Evolutionary conservation across 208 protist species (phyloP).

Genomic region (Trypanosoma caninum): DNA sequence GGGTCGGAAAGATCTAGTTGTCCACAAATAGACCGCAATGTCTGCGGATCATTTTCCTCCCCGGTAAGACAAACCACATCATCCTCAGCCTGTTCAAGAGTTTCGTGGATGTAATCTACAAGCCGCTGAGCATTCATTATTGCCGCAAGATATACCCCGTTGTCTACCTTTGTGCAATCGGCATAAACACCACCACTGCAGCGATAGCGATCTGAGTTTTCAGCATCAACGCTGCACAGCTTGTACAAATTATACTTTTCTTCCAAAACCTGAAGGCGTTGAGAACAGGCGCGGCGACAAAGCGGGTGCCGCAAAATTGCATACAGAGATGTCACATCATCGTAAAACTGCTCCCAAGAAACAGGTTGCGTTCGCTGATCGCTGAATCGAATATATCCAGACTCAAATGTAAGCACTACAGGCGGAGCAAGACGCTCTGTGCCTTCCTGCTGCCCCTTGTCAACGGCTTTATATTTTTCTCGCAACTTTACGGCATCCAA

Average conservation of each 20-base stretch:
- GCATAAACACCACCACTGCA: conserved; percentile 81
- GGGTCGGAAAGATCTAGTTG: conserved; percentile 61
- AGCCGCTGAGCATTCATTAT: conserved; percentile 90
- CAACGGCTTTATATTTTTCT: conserved; percentile 59
- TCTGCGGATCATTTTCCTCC: conserved; percentile 35
- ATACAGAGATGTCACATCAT: conserved; percentile 49
- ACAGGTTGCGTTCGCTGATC: conserved; percentile 48
- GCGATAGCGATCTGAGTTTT: conserved; percentile 62
- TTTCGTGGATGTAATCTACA: conserved; percentile 91
- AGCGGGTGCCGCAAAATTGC: conserved; percentile 45
- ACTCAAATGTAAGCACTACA: conserved; percentile 55
- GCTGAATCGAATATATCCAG: conserved; percentile 59
- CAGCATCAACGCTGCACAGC: conserved; percentile 81
- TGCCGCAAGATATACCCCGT: conserved; percentile 77
- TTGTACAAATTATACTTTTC: conserved; percentile 93
- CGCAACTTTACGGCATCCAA: conserved; percentile 43
- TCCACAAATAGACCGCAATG: conserved; percentile 55
- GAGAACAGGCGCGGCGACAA: conserved; percentile 48
- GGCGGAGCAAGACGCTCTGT: conserved; percentile 21
- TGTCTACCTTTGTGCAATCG: conserved; percentile 92
- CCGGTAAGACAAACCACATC: conserved; percentile 55
- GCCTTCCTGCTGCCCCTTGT: conserved; percentile 59
- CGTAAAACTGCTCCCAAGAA: conserved; percentile 72
- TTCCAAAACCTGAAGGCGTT: conserved; percentile 89
- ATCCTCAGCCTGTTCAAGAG: conserved; percentile 67